Percentiles rank a stretch among this genome's conserved stretches.
phyloP scores from a whole-genome alignment of 1,284 basidiomycete genomes.

The Ustilago cynodontis region DNA sequence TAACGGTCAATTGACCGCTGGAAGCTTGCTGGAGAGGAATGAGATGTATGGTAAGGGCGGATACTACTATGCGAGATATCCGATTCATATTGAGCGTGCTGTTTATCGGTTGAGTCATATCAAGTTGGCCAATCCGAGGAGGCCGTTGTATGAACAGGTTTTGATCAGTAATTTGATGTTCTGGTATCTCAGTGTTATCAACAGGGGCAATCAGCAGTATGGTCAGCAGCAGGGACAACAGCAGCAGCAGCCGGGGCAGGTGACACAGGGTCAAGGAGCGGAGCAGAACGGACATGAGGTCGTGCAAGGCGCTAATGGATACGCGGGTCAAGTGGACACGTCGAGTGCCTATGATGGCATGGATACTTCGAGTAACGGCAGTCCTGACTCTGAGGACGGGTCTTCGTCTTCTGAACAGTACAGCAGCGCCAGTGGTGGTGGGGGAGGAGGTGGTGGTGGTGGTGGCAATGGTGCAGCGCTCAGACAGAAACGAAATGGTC shows the following conservation, averaged over 20 bases:
- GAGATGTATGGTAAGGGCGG: constrained; percentile 33
- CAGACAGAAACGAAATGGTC: constrained; percentile 40
- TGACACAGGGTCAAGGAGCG: constrained; percentile 12
- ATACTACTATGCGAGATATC: constrained; percentile 82
- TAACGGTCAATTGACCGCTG: constrained; percentile 58
- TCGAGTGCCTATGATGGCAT: constrained; percentile 42
- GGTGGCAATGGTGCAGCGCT: constrained; percentile 22
- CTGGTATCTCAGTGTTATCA: constrained; percentile 99
- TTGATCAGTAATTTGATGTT: constrained; percentile 99
- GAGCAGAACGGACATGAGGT: constrained; percentile 18
- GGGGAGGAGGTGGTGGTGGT: constrained; percentile 6
- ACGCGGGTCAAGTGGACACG: constrained; percentile 23
- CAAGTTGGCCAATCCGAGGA: constrained; percentile 95
- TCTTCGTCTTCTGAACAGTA: constrained; percentile 15
- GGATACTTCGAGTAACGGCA: constrained; percentile 23
- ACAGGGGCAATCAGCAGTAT: constrained; percentile 74
- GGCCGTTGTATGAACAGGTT: constrained; percentile 97
- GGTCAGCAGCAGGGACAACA: constrained; percentile 70
- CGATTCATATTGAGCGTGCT: constrained; percentile 96
- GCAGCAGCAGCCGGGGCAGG: constrained; percentile 62
- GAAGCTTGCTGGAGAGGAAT: constrained; percentile 54
- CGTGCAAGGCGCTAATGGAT: background rate
- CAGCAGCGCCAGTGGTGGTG: constrained; percentile 12
- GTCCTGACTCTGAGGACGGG: constrained; percentile 32
- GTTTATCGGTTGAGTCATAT: constrained; percentile 98